These are phyloP conservation scores for Cutaneotrichosporon cutaneum DNA, from an alignment of 1,284 basidiomycete genomes.

Conservation along the genomic window DNA sequence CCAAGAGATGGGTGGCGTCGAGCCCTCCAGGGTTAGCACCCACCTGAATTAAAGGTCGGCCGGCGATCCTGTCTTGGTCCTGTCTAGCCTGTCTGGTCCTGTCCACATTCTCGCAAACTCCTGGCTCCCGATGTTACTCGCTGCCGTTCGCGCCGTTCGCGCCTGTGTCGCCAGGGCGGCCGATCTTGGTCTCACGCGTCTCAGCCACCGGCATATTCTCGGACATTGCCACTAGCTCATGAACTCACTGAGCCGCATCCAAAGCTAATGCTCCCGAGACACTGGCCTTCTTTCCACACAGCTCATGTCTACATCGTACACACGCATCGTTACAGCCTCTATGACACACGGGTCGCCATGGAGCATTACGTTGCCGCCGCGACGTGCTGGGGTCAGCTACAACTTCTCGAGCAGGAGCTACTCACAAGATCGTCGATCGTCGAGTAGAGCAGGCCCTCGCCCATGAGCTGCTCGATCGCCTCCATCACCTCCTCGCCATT, in stretches of 20 bases:
- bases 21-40: too few relatives aligned
- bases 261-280: too few relatives aligned
- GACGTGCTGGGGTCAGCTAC: slow-evolving; percentile 3
- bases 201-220: neutral
- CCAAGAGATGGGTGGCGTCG: neutral
- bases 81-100: too few relatives aligned
- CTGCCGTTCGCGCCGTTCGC: too few relatives aligned
- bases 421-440: slow-evolving; percentile 63
- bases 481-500: slow-evolving; percentile 51
- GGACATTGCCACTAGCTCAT: neutral
- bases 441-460: slow-evolving; percentile 66
- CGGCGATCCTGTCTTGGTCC: too few relatives aligned
- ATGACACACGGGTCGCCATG: neutral
- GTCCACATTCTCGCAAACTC: too few relatives aligned
- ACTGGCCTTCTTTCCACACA: too few relatives aligned
- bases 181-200: too few relatives aligned
- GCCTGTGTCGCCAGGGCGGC: too few relatives aligned
- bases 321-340: slow-evolving; percentile 5
- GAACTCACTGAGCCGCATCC: neutral
- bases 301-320: slow-evolving; percentile 6
- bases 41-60: too few relatives aligned
- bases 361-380: neutral
- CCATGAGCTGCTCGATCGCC: slow-evolving; percentile 67
- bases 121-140: too few relatives aligned
- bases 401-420: neutral